Evolutionary conservation across 2,329 filamentous ascomycete species (phyloP), one percentile per base, ranked within the genome.

Genomic region (Aspergillus luchuensis): DNA sequence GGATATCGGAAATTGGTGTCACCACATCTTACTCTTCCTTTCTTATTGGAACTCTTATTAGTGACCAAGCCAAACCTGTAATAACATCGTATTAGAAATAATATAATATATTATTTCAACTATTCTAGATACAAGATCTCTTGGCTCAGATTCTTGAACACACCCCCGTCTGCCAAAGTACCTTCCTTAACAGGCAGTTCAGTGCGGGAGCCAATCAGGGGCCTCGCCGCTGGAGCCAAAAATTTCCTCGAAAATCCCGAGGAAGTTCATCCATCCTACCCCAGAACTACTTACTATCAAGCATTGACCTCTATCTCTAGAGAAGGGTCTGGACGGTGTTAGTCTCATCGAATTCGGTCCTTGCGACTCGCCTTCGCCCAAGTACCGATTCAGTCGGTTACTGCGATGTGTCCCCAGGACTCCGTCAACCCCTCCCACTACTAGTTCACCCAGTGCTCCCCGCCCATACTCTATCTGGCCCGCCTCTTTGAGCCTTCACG

Each of bases 131-230:
- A 25, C 23, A 25, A 7, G 23, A 25, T 1, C 23, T 7, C 23
- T 25, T 25, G 23, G 23, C 23, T 25, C 23, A 25, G 6, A 25
- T 7, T 25, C 6, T 25, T 7, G 19, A 25, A 25, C 23, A 25
- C 23, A 25, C 23, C 5, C 21, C 21, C 21, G 21, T 7, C 23
- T 25, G 23, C 23, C 1, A 25, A 25, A 25, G 23, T 25, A 25
- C 47, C 47, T 50, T 33, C 47, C 47, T 15, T 7, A 33, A 21
- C 28, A 4, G 47, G 47, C 28, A 17, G 11, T 15, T 17, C 47
- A 58, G 41, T 48, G 49, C 39, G 50, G 57, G 49, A 58, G 39
- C 57, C 57, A 58, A 58, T 58, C 50, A 58, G 5, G 19, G 47
- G 25, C 5, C 47, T 17, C 28, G 47, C 21, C 39, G 39, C 39